Percentiles rank a stretch among this genome's conserved stretches.
Conservation (phyloP, 306 rosid species). For the Lupinus albus region DNA sequence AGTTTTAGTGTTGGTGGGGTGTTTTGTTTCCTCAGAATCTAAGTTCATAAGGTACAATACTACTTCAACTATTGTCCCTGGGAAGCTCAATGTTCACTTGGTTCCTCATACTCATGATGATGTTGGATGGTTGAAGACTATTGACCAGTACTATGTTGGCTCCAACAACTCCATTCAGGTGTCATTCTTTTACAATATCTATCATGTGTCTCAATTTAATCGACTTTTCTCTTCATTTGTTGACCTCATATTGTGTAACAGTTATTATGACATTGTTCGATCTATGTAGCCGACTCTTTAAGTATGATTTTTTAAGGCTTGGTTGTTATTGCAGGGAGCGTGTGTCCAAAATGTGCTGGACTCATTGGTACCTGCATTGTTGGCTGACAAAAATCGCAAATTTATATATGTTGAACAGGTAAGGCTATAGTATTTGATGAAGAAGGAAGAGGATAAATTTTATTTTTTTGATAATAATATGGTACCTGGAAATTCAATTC, state of each 20-base stretch:
- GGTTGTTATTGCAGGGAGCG: slow-evolving; percentile 62
- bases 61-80: slow-evolving; percentile 53
- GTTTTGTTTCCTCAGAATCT: slow-evolving; percentile 41
- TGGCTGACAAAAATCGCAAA: slow-evolving; percentile 79
- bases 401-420: slow-evolving; percentile 84
- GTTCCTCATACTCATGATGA: slow-evolving; percentile 79
- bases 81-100: slow-evolving; percentile 77
- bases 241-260: too few species aligned
- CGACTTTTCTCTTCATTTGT: neutral
- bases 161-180: slow-evolving; percentile 82
- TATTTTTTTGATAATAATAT: neutral
- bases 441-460: neutral
- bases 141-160: slow-evolving; percentile 87
- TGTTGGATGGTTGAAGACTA: slow-evolving; percentile 88
- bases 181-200: slow-evolving; percentile 31
- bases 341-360: slow-evolving; percentile 86
- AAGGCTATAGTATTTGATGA: slow-evolving; percentile 14
- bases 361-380: slow-evolving; percentile 63
- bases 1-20: slow-evolving; percentile 27
- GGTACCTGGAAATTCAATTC: neutral
- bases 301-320: too few species aligned
- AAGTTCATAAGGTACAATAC: slow-evolving; percentile 67
- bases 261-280: too few species aligned
- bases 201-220: neutral
- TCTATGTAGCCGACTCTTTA: too few species aligned